A percentile compares a stretch with the other conserved stretches of the same genome.
These are phyloP conservation scores for Dryadomyces quercus-mongolicae DNA, from an alignment of 2,329 filamentous ascomycete species.

Conservation along the genomic window DNA sequence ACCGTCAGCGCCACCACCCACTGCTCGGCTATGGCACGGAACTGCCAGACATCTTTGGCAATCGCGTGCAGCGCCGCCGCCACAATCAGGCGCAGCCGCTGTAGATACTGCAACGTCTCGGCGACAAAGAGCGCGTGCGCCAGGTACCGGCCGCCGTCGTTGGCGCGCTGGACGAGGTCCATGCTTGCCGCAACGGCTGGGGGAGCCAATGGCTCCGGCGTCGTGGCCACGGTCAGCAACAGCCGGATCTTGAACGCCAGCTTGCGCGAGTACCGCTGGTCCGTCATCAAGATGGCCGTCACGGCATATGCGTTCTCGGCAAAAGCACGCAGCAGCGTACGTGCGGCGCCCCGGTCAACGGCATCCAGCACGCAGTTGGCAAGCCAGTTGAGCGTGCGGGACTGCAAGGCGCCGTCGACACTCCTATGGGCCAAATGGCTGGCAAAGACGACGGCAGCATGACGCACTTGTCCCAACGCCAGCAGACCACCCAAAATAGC, in stretches of 20 bases:
- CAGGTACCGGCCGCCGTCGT: background rate
- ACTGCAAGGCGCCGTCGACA: slow-evolving; percentile 23
- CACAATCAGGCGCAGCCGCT: slow-evolving; percentile 3
- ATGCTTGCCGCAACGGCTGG: background rate
- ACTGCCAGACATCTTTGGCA: background rate
- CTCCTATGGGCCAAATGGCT: background rate
- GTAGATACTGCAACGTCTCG: slow-evolving; percentile 7
- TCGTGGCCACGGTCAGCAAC: slow-evolving; percentile 5
- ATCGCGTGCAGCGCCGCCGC: background rate
- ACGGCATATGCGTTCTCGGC: slow-evolving; percentile 15
- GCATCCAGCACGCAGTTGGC: slow-evolving; percentile 28
- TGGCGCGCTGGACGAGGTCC: too few species aligned
- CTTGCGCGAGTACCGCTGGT: slow-evolving; percentile 2
- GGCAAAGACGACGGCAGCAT: slow-evolving; percentile 30
- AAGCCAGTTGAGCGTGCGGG: slow-evolving; percentile 26
- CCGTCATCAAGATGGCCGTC: slow-evolving; percentile 7
- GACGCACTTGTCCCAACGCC: slow-evolving; percentile 30
- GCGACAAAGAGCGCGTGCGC: slow-evolving; percentile 5
- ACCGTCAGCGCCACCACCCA: background rate
- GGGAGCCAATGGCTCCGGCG: background rate
- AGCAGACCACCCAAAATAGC: slow-evolving; percentile 35
- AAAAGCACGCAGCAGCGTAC: slow-evolving; percentile 21
- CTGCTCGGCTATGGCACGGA: background rate
- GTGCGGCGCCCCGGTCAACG: slow-evolving; percentile 23
- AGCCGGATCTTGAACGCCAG: slow-evolving; percentile 9